A percentile compares a stretch with the other conserved stretches of the same genome.
Conservation (phyloP, 345 rosid genomes). For the Salix dunnii region DNA sequence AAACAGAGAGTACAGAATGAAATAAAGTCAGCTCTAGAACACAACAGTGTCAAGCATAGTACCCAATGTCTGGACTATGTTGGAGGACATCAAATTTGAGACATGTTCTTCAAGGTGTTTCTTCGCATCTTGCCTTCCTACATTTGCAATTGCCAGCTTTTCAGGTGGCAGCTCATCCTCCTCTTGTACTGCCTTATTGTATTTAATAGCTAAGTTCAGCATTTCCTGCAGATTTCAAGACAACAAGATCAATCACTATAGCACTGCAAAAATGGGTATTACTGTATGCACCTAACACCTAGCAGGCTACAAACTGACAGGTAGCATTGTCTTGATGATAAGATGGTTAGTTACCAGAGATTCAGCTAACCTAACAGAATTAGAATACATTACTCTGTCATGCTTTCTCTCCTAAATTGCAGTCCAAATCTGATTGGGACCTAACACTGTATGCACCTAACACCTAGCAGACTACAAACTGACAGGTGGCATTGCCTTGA, state of each 20-base stretch:
- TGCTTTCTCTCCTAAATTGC: too few species aligned
- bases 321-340: neutral
- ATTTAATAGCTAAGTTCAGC: constrained; percentile 72
- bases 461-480: neutral
- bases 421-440: too few species aligned
- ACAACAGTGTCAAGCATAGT: constrained; percentile 98
- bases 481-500: neutral
- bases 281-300: neutral
- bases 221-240: constrained; percentile 64
- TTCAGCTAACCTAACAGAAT: neutral
- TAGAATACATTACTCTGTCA: too few species aligned
- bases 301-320: neutral
- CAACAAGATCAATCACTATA: neutral
- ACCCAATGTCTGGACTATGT: constrained; percentile 93
- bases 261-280: neutral
- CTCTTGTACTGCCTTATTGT: constrained; percentile 97
- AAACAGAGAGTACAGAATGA: neutral
- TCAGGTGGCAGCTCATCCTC: constrained; percentile 95
- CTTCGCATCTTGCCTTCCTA: constrained; percentile 97
- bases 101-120: constrained; percentile 97
- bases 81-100: constrained; percentile 95
- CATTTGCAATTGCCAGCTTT: constrained; percentile 88
- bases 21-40: constrained; percentile 35
- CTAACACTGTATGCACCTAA: neutral
- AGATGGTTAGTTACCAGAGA: too few species aligned